Conservation (phyloP, 2,329 filamentous ascomycete species). For the Biscogniauxia marginata region DNA sequence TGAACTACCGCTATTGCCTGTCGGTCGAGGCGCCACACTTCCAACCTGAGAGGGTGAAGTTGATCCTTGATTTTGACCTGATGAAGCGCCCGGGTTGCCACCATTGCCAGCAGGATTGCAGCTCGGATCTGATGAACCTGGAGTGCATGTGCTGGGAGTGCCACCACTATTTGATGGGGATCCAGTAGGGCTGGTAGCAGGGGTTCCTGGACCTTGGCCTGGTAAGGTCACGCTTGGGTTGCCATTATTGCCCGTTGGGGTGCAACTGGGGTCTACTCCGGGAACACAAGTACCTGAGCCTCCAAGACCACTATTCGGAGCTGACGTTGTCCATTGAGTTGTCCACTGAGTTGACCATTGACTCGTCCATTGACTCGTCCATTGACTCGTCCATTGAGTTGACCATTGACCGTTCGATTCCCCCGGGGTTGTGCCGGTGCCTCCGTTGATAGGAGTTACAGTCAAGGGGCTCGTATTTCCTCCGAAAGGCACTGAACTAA, state of each 20-base stretch:
- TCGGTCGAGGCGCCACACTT: slow-evolving; percentile 4
- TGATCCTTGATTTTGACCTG: slow-evolving; percentile 6
- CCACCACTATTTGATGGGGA: slow-evolving; percentile 1
- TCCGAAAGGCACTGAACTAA: slow-evolving; percentile 3
- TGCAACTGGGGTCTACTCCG: slow-evolving; percentile 12
- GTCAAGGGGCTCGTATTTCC: slow-evolving; percentile 1
- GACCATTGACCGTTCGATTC: slow-evolving; percentile 5
- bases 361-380: too few species aligned
- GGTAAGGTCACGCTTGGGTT: slow-evolving; percentile 5
- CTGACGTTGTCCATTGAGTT: slow-evolving; percentile 1
- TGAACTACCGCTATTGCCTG: neutral
- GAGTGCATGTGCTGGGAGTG: slow-evolving; percentile 6
- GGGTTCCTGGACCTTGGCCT: slow-evolving; percentile 8
- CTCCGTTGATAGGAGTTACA: neutral
- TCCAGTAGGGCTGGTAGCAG: slow-evolving; percentile 1
- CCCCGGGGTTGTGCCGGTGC: slow-evolving; percentile 8
- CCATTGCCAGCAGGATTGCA: slow-evolving; percentile 3
- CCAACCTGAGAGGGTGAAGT: slow-evolving; percentile 6
- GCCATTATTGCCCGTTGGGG: slow-evolving; percentile 4
- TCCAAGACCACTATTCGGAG: slow-evolving; percentile 5
- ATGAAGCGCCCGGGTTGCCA: slow-evolving; percentile 2
- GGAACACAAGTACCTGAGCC: slow-evolving; percentile 11
- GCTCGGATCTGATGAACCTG: slow-evolving; percentile 6
- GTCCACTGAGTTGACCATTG: slow-evolving; percentile 3
- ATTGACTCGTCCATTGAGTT: too few species aligned